A percentile compares a stretch with the other conserved stretches of the same genome.
Evolutionary conservation across 2,329 filamentous ascomycete species (phyloP).

Genomic region (Colletotrichum cuscutae): DNA sequence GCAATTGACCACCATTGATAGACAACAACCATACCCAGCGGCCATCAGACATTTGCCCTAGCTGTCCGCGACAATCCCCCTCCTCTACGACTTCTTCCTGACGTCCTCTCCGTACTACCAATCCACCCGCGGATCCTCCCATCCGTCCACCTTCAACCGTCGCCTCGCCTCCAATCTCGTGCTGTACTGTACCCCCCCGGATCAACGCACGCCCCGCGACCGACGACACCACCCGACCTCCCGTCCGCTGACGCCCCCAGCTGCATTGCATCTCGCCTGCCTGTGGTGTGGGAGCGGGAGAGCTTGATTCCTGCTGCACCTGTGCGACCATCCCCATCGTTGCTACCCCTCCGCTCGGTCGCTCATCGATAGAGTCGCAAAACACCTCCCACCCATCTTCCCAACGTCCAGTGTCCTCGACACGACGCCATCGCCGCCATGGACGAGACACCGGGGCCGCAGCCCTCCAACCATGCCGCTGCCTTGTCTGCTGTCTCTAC

Average conservation of each 20-base stretch:
- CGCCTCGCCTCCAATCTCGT: not conserved
- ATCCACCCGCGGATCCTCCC: not conserved
- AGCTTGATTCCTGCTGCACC: constrained; percentile 25
- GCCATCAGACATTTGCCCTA: not conserved
- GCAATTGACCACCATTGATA: constrained; percentile 4
- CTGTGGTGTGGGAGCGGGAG: constrained; percentile 28
- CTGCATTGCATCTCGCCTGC: constrained; percentile 2
- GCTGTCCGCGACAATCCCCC: not conserved
- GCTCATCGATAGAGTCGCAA: constrained; percentile 8
- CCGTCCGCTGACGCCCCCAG: not conserved
- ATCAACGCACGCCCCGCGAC: constrained; percentile 27
- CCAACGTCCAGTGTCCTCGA: not conserved
- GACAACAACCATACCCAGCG: not conserved
- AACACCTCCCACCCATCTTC: not conserved
- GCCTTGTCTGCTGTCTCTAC: constrained; percentile 44
- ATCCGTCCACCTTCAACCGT: not conserved
- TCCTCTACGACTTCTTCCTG: not conserved
- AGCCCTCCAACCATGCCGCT: constrained; percentile 47
- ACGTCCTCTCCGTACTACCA: not conserved
- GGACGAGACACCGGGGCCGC: constrained; percentile 46
- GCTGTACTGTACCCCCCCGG: not conserved
- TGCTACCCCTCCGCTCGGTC: constrained; percentile 25
- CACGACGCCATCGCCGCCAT: constrained; percentile 36
- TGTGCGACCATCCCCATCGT: constrained; percentile 2
- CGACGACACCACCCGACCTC: constrained; percentile 8